Evolutionary conservation across 2,329 filamentous ascomycete species (phyloP), one percentile per base, ranked within the genome.

Genomic region (Verticillium isaacii): DNA sequence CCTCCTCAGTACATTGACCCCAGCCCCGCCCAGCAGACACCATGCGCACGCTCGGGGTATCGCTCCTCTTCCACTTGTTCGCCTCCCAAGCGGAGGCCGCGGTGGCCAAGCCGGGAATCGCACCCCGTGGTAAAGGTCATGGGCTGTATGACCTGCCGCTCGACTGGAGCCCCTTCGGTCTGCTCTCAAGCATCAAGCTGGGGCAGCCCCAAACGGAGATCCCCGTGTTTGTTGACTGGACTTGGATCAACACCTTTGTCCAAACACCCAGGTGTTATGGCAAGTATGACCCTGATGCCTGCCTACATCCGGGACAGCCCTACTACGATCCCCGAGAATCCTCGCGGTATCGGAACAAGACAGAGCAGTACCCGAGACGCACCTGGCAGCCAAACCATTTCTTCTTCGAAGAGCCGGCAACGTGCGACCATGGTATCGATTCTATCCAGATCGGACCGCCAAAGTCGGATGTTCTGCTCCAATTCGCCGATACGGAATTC

Each of bases 361-460:
- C 66, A 2, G 41, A 25, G 19, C 29, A 36, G 57, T 67, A 64
- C 41, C 39, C 39, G 0, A 59, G 62, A 25, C 63, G 63, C 25
- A 64, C 59, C 14, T 67, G 66, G 66, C 59, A 56, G 32, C 66
- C 66, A 2, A 67, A 67, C 56, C 66, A 67, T 60, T 66, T 67
- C 60, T 67, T 67, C 62, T 64, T 67, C 57, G 32, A 61, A 12
- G 56, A 66, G 23, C 61, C 63, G 15, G 36, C 64, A 34, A 59
- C 60, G 14, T 58, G 65, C 29, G 63, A 63, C 45, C 61, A 64
- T 57, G 64, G 61, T 23, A 59, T 63, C n/a, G 66, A 67, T 32
- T 29, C 45, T 12, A 32, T 64, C 19, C 61, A 64, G 9, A 58
- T 67, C 23, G 66, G 64, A 2, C 60, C 61, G 11, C 60, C 61